Evolutionary conservation across 345 rosid species (phyloP), one percentile per base, ranked within the genome.

Genomic region (Eucalyptus marginata): DNA sequence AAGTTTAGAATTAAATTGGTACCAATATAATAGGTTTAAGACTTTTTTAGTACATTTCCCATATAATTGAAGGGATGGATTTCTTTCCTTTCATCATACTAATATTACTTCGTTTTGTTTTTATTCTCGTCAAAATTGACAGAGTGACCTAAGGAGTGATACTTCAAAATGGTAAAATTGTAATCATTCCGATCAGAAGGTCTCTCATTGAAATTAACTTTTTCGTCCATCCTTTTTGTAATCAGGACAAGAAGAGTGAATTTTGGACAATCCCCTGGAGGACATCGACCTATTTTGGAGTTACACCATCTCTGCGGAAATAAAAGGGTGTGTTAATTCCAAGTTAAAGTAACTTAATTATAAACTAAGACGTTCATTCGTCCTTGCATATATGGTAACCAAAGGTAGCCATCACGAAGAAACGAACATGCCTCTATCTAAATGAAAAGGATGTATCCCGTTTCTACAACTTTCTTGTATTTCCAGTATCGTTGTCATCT

Each of bases 11-110:
- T 52, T 52, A 52, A 52, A 52, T 52, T 18, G 24, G 1, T 52
- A 52, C 0, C 1, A 18, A 20, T 18, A 2, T 52, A 18, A 52
- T 52, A 0, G 1, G 2, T 52, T 52, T 52, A 20, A 0, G 10
- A 3, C 0, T 7, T 52, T 52, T 7, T 51, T 51, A 7, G 4
- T 51, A 51, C 2, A 7, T 51, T 51, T 17, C 9, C 2, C 1
- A 51, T 17, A 51, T 52, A 58, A 24, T 58, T 24, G 13, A 58
- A 58, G 13, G 64, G 13, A 58, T 58, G 14, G 62, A 59, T 59
- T 12, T 59, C n/a, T 59, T 59, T 24, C 14, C 14, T 59, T 59
- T 59, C 31, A 10, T 25, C 27, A 59, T 59, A 14, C 66, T 25
- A 59, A 25, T 11, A 59, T 59, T 10, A 1, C 3, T 59, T 25